A percentile compares a stretch with the other conserved stretches of the same genome.
These are phyloP conservation scores for Puccinia novopanici DNA, from an alignment of 1,284 basidiomycete genomes.

Conservation along the genomic window DNA sequence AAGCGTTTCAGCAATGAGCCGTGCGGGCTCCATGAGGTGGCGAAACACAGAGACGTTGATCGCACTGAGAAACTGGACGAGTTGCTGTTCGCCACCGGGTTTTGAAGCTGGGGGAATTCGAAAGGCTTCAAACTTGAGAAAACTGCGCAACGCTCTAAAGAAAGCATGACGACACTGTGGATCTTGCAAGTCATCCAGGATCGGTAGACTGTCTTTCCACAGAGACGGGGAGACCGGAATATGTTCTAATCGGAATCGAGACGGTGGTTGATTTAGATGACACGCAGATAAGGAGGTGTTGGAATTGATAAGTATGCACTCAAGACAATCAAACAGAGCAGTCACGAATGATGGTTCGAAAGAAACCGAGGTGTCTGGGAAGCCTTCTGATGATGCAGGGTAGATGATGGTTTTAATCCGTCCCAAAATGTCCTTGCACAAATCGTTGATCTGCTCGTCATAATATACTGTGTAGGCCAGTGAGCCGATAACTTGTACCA, in stretches of 20 bases:
- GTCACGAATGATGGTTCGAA: conserved; percentile 12
- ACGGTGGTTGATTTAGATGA: not conserved
- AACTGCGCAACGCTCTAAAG: not conserved
- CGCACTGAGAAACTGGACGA: conserved; percentile 16
- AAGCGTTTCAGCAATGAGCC: not conserved
- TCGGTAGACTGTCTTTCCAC: conserved; percentile 16
- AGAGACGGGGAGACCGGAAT: not conserved
- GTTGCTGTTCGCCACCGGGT: not conserved
- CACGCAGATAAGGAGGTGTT: not conserved
- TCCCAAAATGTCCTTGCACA: conserved; percentile 23
- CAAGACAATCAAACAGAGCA: conserved; percentile 11
- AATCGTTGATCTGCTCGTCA: conserved; percentile 28
- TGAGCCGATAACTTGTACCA: conserved; percentile 7
- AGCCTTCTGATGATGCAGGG: not conserved
- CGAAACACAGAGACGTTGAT: conserved; percentile 14
- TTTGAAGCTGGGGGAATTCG: not conserved
- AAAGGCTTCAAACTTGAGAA: conserved; percentile 24
- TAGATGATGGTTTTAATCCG: not conserved
- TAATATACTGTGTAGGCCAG: conserved; percentile 19
- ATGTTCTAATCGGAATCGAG: not conserved
- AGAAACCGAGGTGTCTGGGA: not conserved
- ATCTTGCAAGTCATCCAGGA: not conserved
- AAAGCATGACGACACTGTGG: not conserved
- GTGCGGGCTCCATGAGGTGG: not conserved
- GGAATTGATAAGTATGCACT: not conserved